These are phyloP conservation scores for Rutstroemia sp. DNA, from an alignment of 2,329 filamentous ascomycete species.

Conservation along the genomic window DNA sequence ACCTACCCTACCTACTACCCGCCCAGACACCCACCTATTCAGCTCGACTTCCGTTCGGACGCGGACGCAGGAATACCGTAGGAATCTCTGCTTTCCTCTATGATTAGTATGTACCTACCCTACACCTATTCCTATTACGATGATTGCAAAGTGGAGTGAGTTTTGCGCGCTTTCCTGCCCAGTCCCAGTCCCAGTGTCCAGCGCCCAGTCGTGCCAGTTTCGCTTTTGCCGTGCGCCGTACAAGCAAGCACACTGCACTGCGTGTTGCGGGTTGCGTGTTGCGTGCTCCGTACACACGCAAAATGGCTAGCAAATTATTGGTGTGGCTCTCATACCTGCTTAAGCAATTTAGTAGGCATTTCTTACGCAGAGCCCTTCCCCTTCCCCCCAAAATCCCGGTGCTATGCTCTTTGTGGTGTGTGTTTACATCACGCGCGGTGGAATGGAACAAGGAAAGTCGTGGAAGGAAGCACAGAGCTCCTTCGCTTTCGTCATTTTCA, in stretches of 20 bases:
- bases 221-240: neutral
- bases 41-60: too few species aligned
- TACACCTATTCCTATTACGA: too few species aligned
- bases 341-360: neutral
- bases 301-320: neutral
- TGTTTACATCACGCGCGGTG: neutral
- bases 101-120: too few species aligned
- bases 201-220: neutral
- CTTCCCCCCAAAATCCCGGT: neutral
- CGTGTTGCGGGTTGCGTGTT: too few species aligned
- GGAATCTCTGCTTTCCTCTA: too few species aligned
- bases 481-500: neutral
- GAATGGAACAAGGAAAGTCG: neutral
- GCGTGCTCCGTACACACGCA: neutral
- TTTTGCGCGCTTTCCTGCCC: too few species aligned
- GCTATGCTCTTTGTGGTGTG: constrained; percentile 1
- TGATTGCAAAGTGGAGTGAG: too few species aligned
- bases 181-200: too few species aligned
- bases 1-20: too few species aligned
- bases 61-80: too few species aligned
- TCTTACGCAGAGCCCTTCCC: neutral
- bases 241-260: too few species aligned
- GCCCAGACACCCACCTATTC: too few species aligned
- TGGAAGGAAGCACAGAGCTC: neutral
- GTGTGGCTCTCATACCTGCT: neutral